These are phyloP conservation scores for Aspergillus uvarum DNA, from an alignment of 2,329 filamentous ascomycete genomes.

Conservation along the genomic window DNA sequence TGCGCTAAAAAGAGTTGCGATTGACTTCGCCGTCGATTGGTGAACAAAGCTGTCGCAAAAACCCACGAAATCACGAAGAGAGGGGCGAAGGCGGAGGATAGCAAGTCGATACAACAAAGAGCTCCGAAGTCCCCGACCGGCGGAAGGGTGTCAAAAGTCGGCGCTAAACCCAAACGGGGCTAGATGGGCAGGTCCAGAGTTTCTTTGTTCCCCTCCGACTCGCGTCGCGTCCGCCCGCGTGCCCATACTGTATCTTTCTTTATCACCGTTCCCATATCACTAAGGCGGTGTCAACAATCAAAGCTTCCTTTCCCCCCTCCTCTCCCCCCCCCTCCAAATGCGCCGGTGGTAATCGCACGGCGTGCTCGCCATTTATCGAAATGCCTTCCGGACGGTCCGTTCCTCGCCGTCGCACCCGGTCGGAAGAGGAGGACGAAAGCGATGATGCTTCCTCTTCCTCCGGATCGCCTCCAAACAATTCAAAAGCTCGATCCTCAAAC, in stretches of 20 bases:
- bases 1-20: constrained; percentile 20
- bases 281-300: neutral
- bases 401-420: constrained; percentile 31
- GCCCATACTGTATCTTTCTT: neutral
- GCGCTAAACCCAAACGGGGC: neutral
- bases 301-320: neutral
- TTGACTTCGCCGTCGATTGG: neutral
- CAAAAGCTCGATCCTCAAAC: constrained; percentile 21
- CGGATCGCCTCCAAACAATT: constrained; percentile 2
- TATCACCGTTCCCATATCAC: neutral
- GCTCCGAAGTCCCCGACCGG: neutral
- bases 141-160: neutral
- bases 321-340: constrained; percentile 7
- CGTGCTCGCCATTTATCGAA: constrained; percentile 11
- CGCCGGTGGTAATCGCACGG: neutral
- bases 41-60: constrained; percentile 3
- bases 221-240: constrained; percentile 8
- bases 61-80: neutral
- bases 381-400: constrained; percentile 31
- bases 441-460: constrained; percentile 6
- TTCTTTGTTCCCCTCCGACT: neutral
- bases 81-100: neutral
- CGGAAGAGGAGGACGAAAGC: constrained; percentile 29
- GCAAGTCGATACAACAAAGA: neutral
- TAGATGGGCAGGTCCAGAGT: neutral